Conservation (phyloP, 2,329 filamentous ascomycete genomes). For the Xylaria sp. region DNA sequence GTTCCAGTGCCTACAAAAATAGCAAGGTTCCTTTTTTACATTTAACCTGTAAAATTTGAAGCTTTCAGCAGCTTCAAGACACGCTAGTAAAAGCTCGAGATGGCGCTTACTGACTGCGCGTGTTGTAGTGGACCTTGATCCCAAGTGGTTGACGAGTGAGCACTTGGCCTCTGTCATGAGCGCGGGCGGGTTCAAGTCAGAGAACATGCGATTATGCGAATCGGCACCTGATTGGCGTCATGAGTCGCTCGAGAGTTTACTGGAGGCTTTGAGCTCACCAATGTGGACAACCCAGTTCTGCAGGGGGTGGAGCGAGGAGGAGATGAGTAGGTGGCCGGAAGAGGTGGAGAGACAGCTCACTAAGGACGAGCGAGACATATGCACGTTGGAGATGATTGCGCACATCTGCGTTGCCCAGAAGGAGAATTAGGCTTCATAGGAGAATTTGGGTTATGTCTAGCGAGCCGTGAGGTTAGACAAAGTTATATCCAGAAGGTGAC, state of each 20-base stretch:
- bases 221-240: constrained; percentile 37
- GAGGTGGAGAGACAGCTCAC: constrained; percentile 42
- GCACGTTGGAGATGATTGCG: constrained; percentile 40
- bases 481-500: neutral
- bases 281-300: constrained; percentile 42
- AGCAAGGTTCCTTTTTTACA: neutral
- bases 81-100: too few species aligned
- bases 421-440: neutral
- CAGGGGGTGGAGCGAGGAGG: constrained; percentile 41
- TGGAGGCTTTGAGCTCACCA: constrained; percentile 38
- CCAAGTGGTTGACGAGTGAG: constrained; percentile 43
- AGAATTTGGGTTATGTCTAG: neutral
- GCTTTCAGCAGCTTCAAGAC: neutral
- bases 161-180: constrained; percentile 39
- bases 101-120: neutral
- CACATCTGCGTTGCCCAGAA: constrained; percentile 43
- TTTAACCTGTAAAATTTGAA: too few species aligned
- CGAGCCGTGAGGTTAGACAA: neutral
- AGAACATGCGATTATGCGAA: constrained; percentile 32
- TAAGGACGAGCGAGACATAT: constrained; percentile 38
- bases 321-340: constrained; percentile 38
- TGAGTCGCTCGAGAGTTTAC: constrained; percentile 34
- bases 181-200: constrained; percentile 38
- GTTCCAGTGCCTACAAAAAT: too few species aligned
- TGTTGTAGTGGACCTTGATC: constrained; percentile 33